Base-by-base conservation (phyloP, 345 rosid species). In the Draba incana region DNA sequence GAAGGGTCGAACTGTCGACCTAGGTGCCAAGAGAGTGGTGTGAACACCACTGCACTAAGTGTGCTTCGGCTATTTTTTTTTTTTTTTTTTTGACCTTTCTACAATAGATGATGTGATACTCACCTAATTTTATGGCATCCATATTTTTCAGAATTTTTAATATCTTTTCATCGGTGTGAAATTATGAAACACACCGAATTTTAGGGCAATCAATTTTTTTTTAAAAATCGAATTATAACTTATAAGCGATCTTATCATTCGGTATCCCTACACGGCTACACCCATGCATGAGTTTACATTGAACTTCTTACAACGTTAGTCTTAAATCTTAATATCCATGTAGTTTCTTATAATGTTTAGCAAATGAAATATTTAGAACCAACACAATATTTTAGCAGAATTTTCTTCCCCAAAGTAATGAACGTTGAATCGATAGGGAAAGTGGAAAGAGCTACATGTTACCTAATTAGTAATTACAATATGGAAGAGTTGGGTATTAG, bases 401-500 rank as follows among this genome's bases (percentile, higher is more conserved):
- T 4, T 66, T 50, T 73, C 4, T 66, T 73, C 66, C 37, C 61
- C 62, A 60, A 74, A 53, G 77, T 66, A 11, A 24, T 15, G 66
- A 66, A 65, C 37, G 37, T 42, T 65, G 25, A 31, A 65, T 24
- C 15, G 39, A 66, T 41, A 58, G n/a, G 33, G 43, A 60, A 74
- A 66, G 73, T 67, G 6, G 78, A 74, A 67, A 74, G 20, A 0
- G 68, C 78, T 12, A 60, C 68, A 67, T 66, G 57, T 74, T 33
- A 74, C 68, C 77, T 60, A 66, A 73, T 73, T 24, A 52, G 72
- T 60, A 66, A 73, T 73, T 24, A 52, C 62, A 50, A 58, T 25
- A 59, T 74, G 49, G 27, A 59, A 12, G 65, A 28, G 31, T 62
- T 50, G 57, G 38, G 58, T 58, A 73, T 62, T 44, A 72, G 77